phyloP scores from a whole-genome alignment of 2,329 filamentous ascomycete species.

The Alternaria infectoria region DNA sequence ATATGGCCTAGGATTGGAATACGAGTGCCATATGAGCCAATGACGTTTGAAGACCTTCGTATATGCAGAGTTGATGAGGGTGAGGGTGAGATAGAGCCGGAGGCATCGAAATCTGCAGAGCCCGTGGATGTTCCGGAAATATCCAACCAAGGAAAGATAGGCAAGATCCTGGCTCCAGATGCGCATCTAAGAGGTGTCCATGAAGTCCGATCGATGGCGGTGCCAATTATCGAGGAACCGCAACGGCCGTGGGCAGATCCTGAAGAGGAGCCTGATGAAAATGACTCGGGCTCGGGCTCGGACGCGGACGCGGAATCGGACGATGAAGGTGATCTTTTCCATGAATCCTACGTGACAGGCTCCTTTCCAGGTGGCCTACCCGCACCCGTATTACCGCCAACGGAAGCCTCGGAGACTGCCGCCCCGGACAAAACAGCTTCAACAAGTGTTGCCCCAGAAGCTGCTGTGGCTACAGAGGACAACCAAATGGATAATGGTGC shows the following conservation, averaged over 20 bases:
- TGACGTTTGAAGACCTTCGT: not conserved
- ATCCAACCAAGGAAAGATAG: no score
- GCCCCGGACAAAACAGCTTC: not conserved
- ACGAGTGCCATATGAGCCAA: conserved; percentile 9
- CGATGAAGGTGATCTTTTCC: not conserved
- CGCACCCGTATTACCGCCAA: not conserved
- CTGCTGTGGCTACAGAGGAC: not conserved
- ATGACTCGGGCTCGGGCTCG: not conserved
- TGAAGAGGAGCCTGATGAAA: not conserved
- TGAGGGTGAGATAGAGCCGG: no score
- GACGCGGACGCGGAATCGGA: not conserved
- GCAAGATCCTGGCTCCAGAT: no score
- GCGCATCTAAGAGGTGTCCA: no score
- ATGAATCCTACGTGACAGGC: not conserved
- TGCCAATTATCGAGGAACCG: not conserved
- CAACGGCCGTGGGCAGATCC: no score
- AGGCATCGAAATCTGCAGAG: no score
- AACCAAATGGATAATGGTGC: not conserved
- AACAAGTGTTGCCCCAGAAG: not conserved
- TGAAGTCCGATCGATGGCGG: no score
- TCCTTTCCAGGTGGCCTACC: not conserved
- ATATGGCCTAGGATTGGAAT: conserved; percentile 11
- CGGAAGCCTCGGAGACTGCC: not conserved
- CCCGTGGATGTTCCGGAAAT: no score
- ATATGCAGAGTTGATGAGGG: no score